Evolutionary conservation across 805 yeast genomes (phyloP), one percentile per base, ranked within the genome.

Genomic region (Monosporozyma aquatica): DNA sequence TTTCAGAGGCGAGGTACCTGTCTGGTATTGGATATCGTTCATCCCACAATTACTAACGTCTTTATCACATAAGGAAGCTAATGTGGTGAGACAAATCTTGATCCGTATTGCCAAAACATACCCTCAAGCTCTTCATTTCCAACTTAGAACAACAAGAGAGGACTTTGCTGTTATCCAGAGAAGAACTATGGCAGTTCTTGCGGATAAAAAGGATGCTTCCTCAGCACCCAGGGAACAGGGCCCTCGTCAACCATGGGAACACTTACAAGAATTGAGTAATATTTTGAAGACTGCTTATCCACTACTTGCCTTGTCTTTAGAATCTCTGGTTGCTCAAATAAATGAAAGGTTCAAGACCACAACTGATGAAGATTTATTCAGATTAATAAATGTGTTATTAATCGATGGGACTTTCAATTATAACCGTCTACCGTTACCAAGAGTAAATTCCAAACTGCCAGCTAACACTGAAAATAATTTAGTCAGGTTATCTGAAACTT

Each of bases 11-110:
- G 99, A 94, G 49, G 87, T 87, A 33, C 98, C 99, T 4, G 95
- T 90, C 2, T 92, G 99, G 99, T 90, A 90, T 62, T 92, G 97
- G 97, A 87, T 92, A 36, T 87, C 97, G 0, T 92, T 83, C 55
- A 87, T 92, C 51, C 98, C 98, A 2, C 98, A 94, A 63, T 69
- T 92, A 46, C 69, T 92, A 51, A 82, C 96, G 0, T 81, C 95
- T 0, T 69, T 92, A 46, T 85, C 97, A 1, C 95, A 87, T 52
- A 82, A 79, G 52, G 97, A 92, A 59, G 97, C 97, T 0, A 74
- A 77, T 43, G 71, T 87, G 61, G 96, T 90, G 2, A 80, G 95
- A 47, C 87, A 80, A 53, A 83, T 92, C 35, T 71, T 92, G 58
- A 83, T 87, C 42, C 73, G 92, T 50, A 92, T 92, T 56, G 98